phyloP scores from a whole-genome alignment of 495 filamentous ascomycete genomes.

The Neurospora sp. region DNA sequence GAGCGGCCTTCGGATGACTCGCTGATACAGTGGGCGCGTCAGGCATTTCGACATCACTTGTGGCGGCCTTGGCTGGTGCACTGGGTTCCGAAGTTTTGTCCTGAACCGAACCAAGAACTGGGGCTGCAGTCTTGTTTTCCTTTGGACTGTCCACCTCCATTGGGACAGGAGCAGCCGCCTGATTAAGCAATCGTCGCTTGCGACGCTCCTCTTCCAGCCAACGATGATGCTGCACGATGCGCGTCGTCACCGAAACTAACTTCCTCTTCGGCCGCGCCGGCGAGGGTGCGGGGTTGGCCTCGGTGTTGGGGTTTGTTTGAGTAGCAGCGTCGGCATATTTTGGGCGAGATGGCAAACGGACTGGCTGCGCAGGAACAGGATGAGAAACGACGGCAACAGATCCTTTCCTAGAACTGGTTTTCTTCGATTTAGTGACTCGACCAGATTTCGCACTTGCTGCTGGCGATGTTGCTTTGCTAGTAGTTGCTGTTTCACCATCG shows the following conservation, averaged over 20 bases:
- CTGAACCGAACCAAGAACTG: conserved; percentile 11
- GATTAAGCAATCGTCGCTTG: conserved; percentile 12
- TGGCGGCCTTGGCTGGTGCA: conserved; percentile 2
- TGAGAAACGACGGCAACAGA: conserved; percentile 18
- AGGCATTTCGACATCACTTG: conserved; percentile 15
- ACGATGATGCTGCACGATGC: conserved; percentile 34
- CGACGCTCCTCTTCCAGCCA: conserved; percentile 23
- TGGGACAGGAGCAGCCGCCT: conserved; percentile 9
- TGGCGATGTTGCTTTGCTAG: conserved; percentile 37
- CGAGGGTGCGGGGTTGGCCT: conserved; percentile 1
- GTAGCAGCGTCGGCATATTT: conserved; percentile 36
- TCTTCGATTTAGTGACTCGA: conserved; percentile 24
- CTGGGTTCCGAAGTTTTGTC: conserved; percentile 4
- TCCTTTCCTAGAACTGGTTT: conserved; percentile 6
- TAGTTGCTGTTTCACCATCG: conserved; percentile 38
- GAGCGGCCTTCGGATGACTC: conserved; percentile 3
- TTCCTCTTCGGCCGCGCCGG: conserved; percentile 26
- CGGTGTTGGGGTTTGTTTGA: conserved; percentile 37
- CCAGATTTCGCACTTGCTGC: conserved; percentile 24
- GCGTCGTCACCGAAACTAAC: conserved; percentile 35
- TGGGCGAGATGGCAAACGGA: conserved; percentile 20
- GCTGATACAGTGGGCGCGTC: conserved; percentile 12
- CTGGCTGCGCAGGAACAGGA: conserved; percentile 22
- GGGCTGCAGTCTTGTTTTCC: conserved; percentile 3
- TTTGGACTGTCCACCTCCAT: conserved; percentile 28